phyloP scores from a whole-genome alignment of 345 rosid species.

The Arabidopsis suecica region DNA sequence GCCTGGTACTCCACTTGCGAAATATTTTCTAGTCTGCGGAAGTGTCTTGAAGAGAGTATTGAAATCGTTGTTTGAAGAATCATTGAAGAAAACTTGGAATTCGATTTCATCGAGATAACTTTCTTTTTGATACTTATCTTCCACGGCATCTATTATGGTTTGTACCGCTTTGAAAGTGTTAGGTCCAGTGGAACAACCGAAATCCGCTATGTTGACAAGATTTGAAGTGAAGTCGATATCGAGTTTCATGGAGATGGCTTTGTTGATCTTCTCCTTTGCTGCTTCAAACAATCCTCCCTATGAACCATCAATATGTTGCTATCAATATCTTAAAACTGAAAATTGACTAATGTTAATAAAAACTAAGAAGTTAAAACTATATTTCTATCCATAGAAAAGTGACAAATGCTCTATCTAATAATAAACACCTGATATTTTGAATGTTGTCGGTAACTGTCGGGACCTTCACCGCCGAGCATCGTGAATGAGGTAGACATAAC shows the following conservation, averaged over 20 bases:
- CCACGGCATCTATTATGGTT: conserved; percentile 52
- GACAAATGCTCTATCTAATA: not conserved
- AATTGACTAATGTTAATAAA: too few species aligned
- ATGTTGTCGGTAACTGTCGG: conserved; percentile 28
- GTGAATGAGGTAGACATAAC: conserved; percentile 27
- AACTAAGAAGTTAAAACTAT: too few species aligned
- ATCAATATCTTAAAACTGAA: not conserved
- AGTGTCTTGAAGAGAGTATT: conserved; percentile 47
- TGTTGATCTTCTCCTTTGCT: conserved; percentile 43
- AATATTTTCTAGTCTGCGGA: conserved; percentile 35
- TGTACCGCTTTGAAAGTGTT: conserved; percentile 57
- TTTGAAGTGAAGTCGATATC: conserved; percentile 40
- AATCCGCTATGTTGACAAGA: conserved; percentile 53
- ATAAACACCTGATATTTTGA: conserved; percentile 29
- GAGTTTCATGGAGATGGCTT: conserved; percentile 51
- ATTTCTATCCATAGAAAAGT: too few species aligned
- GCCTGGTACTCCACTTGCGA: conserved; percentile 36
- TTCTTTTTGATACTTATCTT: conserved; percentile 36
- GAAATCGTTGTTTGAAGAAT: conserved; percentile 44
- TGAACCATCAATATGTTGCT: not conserved
- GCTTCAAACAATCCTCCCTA: conserved; percentile 46
- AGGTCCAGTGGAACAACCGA: conserved; percentile 64
- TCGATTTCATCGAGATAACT: not conserved
- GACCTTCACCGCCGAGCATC: conserved; percentile 32
- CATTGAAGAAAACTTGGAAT: conserved; percentile 47